These are phyloP conservation scores for Pythium vanterpoolii DNA, from an alignment of 352 stramenopile species.

Conservation along the genomic window DNA sequence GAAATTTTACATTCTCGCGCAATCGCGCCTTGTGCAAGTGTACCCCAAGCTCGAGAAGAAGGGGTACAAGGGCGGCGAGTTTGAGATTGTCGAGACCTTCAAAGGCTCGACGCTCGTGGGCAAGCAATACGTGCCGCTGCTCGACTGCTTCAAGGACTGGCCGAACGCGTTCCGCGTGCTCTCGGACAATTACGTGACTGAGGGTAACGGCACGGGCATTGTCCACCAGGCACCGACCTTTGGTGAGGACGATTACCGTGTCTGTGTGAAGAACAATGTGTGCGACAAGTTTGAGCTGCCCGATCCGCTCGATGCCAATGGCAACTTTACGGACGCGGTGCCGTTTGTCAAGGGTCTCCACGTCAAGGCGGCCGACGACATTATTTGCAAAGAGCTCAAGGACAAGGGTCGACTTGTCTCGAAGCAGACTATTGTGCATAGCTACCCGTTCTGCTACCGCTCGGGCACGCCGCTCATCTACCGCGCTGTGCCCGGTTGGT, in stretches of 20 bases:
- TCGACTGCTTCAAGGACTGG: conserved; percentile 93
- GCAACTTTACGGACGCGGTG: conserved; percentile 93
- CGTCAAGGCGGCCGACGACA: conserved; percentile 98
- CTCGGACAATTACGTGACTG: conserved; percentile 98
- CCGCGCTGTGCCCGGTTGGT: conserved; percentile 98
- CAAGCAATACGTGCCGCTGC: conserved; percentile 96
- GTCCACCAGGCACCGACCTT: conserved; percentile 99
- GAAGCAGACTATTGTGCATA: conserved; percentile 97
- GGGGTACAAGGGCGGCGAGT: conserved; percentile 93
- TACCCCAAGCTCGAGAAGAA: conserved; percentile 98
- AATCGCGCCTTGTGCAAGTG: conserved; percentile 92
- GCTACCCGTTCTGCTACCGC: conserved; percentile 99
- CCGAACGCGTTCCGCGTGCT: conserved; percentile 94
- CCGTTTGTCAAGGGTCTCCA: conserved; percentile 92
- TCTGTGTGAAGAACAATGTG: conserved; percentile 95
- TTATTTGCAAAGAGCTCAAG: conserved; percentile 96
- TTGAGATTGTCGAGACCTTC: conserved; percentile 90
- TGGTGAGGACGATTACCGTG: conserved; percentile 99
- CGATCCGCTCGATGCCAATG: conserved; percentile 97
- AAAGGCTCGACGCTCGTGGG: conserved; percentile 93
- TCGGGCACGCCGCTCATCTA: conserved; percentile 99
- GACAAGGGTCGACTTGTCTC: conserved; percentile 92
- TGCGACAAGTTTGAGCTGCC: conserved; percentile 94
- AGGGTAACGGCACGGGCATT: conserved; percentile 96
- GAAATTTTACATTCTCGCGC: conserved; percentile 93